Base-by-base conservation (phyloP, 1,284 basidiomycete genomes). In the Neotropicomus parvogracilis region DNA sequence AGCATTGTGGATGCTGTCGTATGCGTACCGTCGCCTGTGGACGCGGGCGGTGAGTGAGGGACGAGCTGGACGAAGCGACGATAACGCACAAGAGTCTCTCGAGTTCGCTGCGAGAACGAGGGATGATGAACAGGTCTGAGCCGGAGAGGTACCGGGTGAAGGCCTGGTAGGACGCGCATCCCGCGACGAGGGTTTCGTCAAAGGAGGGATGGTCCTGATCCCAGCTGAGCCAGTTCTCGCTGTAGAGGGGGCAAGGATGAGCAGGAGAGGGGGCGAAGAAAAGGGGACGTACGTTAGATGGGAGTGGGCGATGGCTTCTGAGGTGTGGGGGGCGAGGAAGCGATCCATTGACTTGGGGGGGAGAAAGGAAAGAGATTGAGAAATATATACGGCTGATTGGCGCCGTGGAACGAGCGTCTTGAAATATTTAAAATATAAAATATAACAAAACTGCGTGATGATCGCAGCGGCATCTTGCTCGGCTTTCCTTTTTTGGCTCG, bases 1-100 rank as follows among this genome's bases (percentile, higher is more conserved):
- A 5, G 78, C 78, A 62, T 89, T 89, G 64, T 90, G 88, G 49
- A 90, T 86, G 9, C 81, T 79, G 54, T 89, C 87, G 58, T 85
- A 81, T 1, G 83, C 78, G 60, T 89, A 89, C 59, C 87, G 74
- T 51, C 79, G 74, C 53, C 85, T 88, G 62, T 16, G 55, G 32
- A 56, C 54, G 57, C 49, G 21, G 33, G 27, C 3, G 33, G 33
- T 55, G 19, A 54, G 43, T 36, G 17, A 19, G 13, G 24, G 40
- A 10, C 20, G 32, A 40, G 44, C 40, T 49, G 46, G 35, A 54
- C 33, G 33, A 28, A 21, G 3, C 3, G 28, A 20, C 13, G 9
- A 2, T 0, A 5, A 75, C 83, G 59, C 54, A 88, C 85, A 90
- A 60, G 31, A 88, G 77, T 57, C 75, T 80, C 65, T 87, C 82